Evolutionary conservation across 164 flowering plant species (phyloP), one percentile per base, ranked within the genome.

Genomic region (Berberis vulgaris): DNA sequence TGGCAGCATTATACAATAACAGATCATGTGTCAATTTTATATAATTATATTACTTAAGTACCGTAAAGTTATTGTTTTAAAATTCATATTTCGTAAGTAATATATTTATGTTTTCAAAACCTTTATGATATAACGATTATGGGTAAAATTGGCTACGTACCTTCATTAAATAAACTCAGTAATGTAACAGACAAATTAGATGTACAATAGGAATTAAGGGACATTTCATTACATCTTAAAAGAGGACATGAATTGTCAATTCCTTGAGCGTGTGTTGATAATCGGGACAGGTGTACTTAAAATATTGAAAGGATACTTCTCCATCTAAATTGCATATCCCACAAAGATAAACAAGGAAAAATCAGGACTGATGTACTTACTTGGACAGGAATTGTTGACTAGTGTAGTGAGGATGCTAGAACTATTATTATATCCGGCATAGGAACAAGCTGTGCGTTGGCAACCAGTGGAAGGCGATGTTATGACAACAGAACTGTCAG

Each of bases 401-500:
- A 83, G 66, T 7, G 65, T 57, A n/a, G 86, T 75, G 40, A 75
- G 64, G 70, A 91, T 80, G 46, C 65, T 67, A 49, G 49, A 8
- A 52, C 8, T 67, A 39, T 69, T 67, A 39, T 69, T 65, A 71
- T 70, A 91, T 54, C 97, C 97, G 7, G 87, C 78, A 52, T 91
- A 91, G 41, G 82, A 78, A 63, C 96, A 91, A 2, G 74, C 61
- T 0, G 77, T 26, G 26, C 26, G 68, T 43, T 26, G 59, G 54
- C 86, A 76, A 41, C 54, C 39, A 3, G 45, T 53, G 0, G 73
- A 41, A 6, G 72, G 53, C 3, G 79, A 12, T 7, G 68, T 54
- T 63, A 79, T 72, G 52, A 95, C 92, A 0, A 90, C 43, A 49
- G 39, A 64, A 64, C 41, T 53, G 41, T 54, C 41, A 7, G 47